Conservation (phyloP, 768 basidiomycete species). For the Termitomyces sp. region DNA sequence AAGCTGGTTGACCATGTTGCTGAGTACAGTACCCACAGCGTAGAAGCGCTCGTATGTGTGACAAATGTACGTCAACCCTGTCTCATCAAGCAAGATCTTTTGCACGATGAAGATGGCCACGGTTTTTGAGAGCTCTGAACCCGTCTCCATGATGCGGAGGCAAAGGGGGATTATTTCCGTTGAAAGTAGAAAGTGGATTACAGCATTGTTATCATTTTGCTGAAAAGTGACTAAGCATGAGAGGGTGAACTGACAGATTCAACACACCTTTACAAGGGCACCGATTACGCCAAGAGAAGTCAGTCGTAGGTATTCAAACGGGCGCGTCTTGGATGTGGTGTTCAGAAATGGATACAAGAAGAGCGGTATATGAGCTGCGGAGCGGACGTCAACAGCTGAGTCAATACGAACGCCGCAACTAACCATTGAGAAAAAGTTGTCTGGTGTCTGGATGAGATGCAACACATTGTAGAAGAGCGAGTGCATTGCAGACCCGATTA, state of each 20-base stretch:
- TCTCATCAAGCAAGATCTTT: slow-evolving; percentile 95
- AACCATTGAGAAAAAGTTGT: slow-evolving; percentile 91
- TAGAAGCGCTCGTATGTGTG: slow-evolving; percentile 99
- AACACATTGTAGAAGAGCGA: slow-evolving; percentile 96
- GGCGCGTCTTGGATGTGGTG: slow-evolving; percentile 98
- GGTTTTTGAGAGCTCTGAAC: slow-evolving; percentile 96
- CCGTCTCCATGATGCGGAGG: slow-evolving; percentile 99
- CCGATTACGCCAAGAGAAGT: slow-evolving; percentile 99
- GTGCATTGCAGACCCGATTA: slow-evolving; percentile 97
- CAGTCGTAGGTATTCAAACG: slow-evolving; percentile 98
- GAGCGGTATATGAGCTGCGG: slow-evolving; percentile 92
- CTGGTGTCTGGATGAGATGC: slow-evolving; percentile 96
- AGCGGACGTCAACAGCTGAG: slow-evolving; percentile 40
- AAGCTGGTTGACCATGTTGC: slow-evolving; percentile 98
- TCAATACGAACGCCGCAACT: slow-evolving; percentile 13
- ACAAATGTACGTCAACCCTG: slow-evolving; percentile 96
- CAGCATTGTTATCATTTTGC: slow-evolving; percentile 99
- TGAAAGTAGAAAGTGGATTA: slow-evolving; percentile 97
- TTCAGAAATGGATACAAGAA: slow-evolving; percentile 99
- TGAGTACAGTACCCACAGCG: slow-evolving; percentile 95
- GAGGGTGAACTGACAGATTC: not conserved
- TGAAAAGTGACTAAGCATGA: slow-evolving; percentile 21
- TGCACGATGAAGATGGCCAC: slow-evolving; percentile 99
- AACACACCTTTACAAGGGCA: slow-evolving; percentile 87
- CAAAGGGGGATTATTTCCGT: slow-evolving; percentile 99